phyloP scores from a whole-genome alignment of 192 early-diverging fungal genomes.

The Backusella tuberculispora region DNA sequence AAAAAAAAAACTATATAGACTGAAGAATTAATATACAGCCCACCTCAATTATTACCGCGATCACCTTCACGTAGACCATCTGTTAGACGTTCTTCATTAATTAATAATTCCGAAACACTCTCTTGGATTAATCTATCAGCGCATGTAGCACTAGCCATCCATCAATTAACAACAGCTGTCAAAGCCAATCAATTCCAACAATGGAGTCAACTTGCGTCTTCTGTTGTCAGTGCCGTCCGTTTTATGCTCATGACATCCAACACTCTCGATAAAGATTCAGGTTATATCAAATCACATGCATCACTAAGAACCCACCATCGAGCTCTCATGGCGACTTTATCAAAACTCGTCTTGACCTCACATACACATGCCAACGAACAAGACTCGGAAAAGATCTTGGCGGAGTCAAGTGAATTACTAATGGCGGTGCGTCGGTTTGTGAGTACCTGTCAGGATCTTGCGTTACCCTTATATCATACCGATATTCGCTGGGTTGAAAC shows the following conservation, averaged over 20 bases:
- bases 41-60: slow-evolving; percentile 23
- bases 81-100: slow-evolving; percentile 21
- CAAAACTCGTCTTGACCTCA: slow-evolving; percentile 51
- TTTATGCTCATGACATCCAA: slow-evolving; percentile 86
- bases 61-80: slow-evolving; percentile 25
- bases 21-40: slow-evolving; percentile 17
- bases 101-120: slow-evolving; percentile 33
- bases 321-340: slow-evolving; percentile 78
- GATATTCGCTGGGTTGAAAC: slow-evolving; percentile 36
- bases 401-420: slow-evolving; percentile 76
- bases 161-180: slow-evolving; percentile 56
- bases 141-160: slow-evolving; percentile 53
- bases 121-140: slow-evolving; percentile 60
- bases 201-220: slow-evolving; percentile 60
- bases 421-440: slow-evolving; percentile 78
- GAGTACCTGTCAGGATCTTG: slow-evolving; percentile 43
- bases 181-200: slow-evolving; percentile 56
- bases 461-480: slow-evolving; percentile 42
- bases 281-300: slow-evolving; percentile 65
- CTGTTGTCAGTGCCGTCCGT: slow-evolving; percentile 79
- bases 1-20: background rate
- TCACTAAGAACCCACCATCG: slow-evolving; percentile 72
- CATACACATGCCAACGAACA: background rate
- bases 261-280: slow-evolving; percentile 69
- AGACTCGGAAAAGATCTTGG: slow-evolving; percentile 63